Evolutionary conservation across 1,284 basidiomycete genomes (phyloP).

Genomic region (Microbotryomycetes sp.): DNA sequence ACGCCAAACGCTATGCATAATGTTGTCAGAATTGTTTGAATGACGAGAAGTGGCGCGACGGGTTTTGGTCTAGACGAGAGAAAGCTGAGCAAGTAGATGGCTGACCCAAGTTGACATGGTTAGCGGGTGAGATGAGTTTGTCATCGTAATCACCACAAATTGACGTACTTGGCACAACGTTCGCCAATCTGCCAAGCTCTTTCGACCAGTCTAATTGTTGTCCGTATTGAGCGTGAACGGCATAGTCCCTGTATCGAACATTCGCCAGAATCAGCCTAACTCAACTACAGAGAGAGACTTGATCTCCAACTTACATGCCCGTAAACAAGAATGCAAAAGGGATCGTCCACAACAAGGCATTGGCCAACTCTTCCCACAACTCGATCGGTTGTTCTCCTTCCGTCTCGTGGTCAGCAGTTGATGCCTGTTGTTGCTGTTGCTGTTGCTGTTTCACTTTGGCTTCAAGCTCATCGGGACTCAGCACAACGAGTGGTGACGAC

Average conservation of each 20-base stretch:
- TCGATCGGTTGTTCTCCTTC: neutral
- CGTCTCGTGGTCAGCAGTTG: neutral
- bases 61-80: conserved; percentile 35
- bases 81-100: conserved; percentile 38
- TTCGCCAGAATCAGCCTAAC: no score
- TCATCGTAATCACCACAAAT: neutral
- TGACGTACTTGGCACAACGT: conserved; percentile 39
- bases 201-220: conserved; percentile 6
- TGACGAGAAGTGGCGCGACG: neutral
- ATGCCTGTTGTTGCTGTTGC: neutral
- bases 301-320: conserved; percentile 4
- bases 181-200: conserved; percentile 18
- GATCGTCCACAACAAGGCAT: conserved; percentile 2
- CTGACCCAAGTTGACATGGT: conserved; percentile 30
- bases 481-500: neutral
- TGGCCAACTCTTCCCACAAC: conserved; percentile 1
- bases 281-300: no score
- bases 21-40: conserved; percentile 14
- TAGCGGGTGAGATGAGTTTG: conserved; percentile 23
- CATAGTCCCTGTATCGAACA: conserved; percentile 27
- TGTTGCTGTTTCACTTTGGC: neutral
- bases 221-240: conserved; percentile 29
- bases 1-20: conserved; percentile 18
- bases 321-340: conserved; percentile 1
- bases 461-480: neutral